A percentile compares a stretch with the other conserved stretches of the same genome.
Conservation (phyloP, 179 eudicot genomes). For the Gypsophila paniculata region DNA sequence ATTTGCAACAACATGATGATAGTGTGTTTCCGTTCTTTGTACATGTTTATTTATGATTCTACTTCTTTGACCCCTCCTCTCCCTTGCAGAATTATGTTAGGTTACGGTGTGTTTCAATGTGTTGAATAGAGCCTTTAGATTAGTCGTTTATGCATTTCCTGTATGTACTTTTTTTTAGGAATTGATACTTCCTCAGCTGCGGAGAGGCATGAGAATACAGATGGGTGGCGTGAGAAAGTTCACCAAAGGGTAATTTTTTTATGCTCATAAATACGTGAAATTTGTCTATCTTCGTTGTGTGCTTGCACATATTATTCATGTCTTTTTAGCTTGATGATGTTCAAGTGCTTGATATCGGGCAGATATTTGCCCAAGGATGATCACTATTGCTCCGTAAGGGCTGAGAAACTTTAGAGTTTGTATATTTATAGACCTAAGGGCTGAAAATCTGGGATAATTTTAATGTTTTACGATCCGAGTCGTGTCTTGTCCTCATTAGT, state of each 20-base stretch:
- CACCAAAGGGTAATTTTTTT: constrained; percentile 22
- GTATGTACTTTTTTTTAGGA: neutral
- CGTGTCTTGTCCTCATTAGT: neutral
- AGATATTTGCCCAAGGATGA: neutral
- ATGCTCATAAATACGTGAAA: neutral
- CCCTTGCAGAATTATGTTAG: neutral
- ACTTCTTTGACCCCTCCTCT: neutral
- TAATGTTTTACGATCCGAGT: neutral
- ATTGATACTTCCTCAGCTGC: constrained; percentile 12
- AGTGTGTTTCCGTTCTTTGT: neutral
- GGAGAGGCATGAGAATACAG: constrained; percentile 13
- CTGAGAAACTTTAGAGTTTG: too few species aligned
- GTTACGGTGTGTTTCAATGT: neutral
- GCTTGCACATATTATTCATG: neutral
- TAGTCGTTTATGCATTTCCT: neutral
- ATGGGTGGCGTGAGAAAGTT: constrained; percentile 21
- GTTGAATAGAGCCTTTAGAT: neutral
- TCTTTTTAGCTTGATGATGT: too few species aligned
- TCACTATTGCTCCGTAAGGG: too few species aligned
- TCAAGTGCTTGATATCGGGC: neutral
- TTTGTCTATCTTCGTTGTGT: neutral
- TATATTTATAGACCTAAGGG: too few species aligned
- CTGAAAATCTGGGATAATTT: too few species aligned
- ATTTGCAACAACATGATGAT: neutral
- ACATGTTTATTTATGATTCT: neutral